These are phyloP conservation scores for Panicum miliaceum DNA, from an alignment of 176 grass and related monocot genomes.

Conservation along the genomic window DNA sequence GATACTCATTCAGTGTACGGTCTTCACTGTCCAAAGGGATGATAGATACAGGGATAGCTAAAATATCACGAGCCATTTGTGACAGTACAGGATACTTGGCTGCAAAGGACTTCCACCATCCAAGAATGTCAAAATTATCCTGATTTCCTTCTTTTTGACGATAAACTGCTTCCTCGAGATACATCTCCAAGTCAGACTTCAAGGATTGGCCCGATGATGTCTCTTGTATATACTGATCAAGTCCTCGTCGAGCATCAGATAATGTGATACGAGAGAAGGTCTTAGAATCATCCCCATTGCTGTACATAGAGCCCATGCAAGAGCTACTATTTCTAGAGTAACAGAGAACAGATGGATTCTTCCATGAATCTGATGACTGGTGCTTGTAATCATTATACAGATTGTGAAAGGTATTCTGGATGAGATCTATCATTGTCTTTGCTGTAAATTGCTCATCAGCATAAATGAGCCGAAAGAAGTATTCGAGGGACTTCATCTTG, in stretches of 20 bases:
- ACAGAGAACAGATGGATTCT: constrained; percentile 70
- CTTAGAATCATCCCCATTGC: constrained; percentile 74
- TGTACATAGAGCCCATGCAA: constrained; percentile 57
- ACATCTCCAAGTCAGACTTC: constrained; percentile 96
- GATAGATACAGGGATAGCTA: constrained; percentile 83
- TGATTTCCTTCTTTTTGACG: constrained; percentile 74
- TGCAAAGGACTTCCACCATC: constrained; percentile 95
- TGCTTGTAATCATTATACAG: constrained; percentile 89
- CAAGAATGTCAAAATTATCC: constrained; percentile 92
- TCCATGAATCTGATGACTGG: constrained; percentile 74
- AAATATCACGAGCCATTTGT: constrained; percentile 90
- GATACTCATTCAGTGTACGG: constrained; percentile 86
- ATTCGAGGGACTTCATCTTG: constrained; percentile 99
- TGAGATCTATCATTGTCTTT: constrained; percentile 72
- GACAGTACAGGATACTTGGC: constrained; percentile 98
- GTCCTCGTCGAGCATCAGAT: constrained; percentile 90
- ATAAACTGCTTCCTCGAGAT: constrained; percentile 93
- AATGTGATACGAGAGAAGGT: constrained; percentile 86
- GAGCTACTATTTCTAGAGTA: constrained; percentile 73
- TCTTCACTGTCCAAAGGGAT: constrained; percentile 79
- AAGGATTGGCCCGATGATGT: constrained; percentile 86
- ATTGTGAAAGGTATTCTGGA: constrained; percentile 75
- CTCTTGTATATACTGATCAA: constrained; percentile 98
- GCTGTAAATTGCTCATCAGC: constrained; percentile 69
- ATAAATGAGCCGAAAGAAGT: constrained; percentile 91